Evolutionary conservation across 1,284 basidiomycete species (phyloP).

Genomic region (Melampsora americana): DNA sequence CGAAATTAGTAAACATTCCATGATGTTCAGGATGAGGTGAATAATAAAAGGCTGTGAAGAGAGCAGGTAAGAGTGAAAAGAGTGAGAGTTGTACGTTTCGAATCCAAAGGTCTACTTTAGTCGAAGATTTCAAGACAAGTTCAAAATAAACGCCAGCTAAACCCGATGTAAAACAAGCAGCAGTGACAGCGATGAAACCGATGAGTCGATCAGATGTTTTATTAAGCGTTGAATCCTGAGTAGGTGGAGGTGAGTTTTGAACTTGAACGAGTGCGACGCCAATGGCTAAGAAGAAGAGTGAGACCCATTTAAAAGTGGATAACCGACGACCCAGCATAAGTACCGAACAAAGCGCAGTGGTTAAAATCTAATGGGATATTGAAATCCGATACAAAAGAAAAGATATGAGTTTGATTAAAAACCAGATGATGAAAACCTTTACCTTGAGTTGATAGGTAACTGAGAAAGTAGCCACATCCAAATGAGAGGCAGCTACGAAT

Average conservation of each 20-base stretch:
- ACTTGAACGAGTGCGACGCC: constrained; percentile 93
- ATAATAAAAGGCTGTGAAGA: constrained; percentile 69
- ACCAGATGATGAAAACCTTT: neutral
- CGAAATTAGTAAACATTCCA: constrained; percentile 71
- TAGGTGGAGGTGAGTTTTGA: constrained; percentile 57
- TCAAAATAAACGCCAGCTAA: constrained; percentile 99
- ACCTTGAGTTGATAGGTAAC: constrained; percentile 54
- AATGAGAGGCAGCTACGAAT: constrained; percentile 86
- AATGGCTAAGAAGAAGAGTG: constrained; percentile 76
- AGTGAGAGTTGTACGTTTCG: constrained; percentile 93
- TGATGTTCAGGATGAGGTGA: constrained; percentile 54
- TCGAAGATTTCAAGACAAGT: constrained; percentile 63
- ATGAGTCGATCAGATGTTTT: constrained; percentile 66
- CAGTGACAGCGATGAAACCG: constrained; percentile 77
- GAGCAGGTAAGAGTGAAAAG: constrained; percentile 85
- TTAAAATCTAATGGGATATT: too few species aligned
- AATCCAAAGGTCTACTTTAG: constrained; percentile 74
- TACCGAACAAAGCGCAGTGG: constrained; percentile 90
- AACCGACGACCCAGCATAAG: constrained; percentile 78
- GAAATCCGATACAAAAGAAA: constrained; percentile 13
- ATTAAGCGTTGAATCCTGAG: constrained; percentile 26
- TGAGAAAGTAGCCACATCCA: constrained; percentile 91
- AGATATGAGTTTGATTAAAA: too few species aligned
- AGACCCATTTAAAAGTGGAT: constrained; percentile 72
- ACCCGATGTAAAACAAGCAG: constrained; percentile 91